Evolutionary conservation across 768 basidiomycete species (phyloP), one percentile per base, ranked within the genome.

Genomic region (Russula olivacea): DNA sequence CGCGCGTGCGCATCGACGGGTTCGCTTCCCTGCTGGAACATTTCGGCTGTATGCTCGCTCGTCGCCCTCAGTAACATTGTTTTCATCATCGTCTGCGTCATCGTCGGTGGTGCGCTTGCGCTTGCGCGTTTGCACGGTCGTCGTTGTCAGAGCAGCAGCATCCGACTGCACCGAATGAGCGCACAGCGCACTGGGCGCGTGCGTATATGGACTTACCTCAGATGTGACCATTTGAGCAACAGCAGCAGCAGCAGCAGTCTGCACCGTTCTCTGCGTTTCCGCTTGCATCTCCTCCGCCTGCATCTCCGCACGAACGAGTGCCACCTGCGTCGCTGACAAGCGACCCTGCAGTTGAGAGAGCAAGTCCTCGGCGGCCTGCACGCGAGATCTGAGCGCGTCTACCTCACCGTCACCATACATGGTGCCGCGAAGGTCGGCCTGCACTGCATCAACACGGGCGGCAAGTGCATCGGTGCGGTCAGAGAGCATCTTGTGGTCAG

Each of bases 1-100:
- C 5, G 77, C 75, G 36, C 73, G 69, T 21, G 74, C 79, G 25
- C 81, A 70, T 50, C 74, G 78, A 14, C 86, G 75, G 72, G 47
- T 72, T 68, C 64, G 75, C 66, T 70, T 77, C 70, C 62, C 65
- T 7, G 58, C 58, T 23, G 50, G 64, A 34, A 47, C 38, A 9
- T 51, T 66, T 49, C 55, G 59, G 25, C 57, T 30, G 57, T 53
- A 51, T 23, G 61, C 50, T 40, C 52, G 61, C 34, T 63, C 61
- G 47, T 59, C 21, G 5, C 7, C 25, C 23, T 61, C 60, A 30
- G 6, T 2, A 23, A 34, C 45, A 58, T 32, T 11, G 15, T 34
- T 58, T 23, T 53, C 66, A 17, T 54, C 59, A 14, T 40, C 53
- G 9, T 61, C 64, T 25, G 55, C 49, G 8, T 70, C 68, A 30